Evolutionary conservation across 2,329 filamentous ascomycete species (phyloP).

Genomic region (Mariannaea sp.): DNA sequence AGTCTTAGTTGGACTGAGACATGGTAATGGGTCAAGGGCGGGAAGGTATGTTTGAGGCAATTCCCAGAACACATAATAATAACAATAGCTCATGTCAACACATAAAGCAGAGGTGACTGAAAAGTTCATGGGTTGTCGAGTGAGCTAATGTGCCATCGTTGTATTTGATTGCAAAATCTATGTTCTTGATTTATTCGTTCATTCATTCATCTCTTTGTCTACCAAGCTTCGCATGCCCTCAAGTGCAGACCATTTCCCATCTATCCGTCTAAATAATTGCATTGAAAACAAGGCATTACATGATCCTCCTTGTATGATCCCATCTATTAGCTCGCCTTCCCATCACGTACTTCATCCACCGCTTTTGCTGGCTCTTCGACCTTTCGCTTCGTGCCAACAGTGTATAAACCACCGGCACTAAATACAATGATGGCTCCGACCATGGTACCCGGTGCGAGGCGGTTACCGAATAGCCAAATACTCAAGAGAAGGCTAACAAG

Average conservation of each 20-base stretch:
- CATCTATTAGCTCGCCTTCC: conserved; percentile 27
- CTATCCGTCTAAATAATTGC: conserved; percentile 15
- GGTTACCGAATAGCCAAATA: conserved; percentile 93
- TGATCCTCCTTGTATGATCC: neutral
- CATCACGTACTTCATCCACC: conserved; percentile 12
- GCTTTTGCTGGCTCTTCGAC: conserved; percentile 14
- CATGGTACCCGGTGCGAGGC: conserved; percentile 75
- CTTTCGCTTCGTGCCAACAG: conserved; percentile 63
- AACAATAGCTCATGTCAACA: too few relatives aligned
- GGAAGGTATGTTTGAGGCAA: too few relatives aligned
- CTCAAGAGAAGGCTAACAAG: conserved; percentile 88
- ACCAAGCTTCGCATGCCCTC: neutral
- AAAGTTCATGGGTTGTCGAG: neutral
- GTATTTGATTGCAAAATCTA: neutral
- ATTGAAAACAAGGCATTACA: conserved; percentile 3
- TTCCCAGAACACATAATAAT: too few relatives aligned
- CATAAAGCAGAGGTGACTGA: too few relatives aligned
- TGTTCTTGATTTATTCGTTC: neutral
- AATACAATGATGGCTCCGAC: conserved; percentile 86
- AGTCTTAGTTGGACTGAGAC: too few relatives aligned
- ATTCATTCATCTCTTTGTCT: neutral
- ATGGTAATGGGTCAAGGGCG: too few relatives aligned
- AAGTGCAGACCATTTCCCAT: neutral
- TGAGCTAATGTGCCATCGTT: neutral
- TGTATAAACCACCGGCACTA: conserved; percentile 87